A percentile compares a stretch with the other conserved stretches of the same genome.
Conservation (phyloP, 768 basidiomycete genomes). For the Termitomyces bulborhizus region DNA sequence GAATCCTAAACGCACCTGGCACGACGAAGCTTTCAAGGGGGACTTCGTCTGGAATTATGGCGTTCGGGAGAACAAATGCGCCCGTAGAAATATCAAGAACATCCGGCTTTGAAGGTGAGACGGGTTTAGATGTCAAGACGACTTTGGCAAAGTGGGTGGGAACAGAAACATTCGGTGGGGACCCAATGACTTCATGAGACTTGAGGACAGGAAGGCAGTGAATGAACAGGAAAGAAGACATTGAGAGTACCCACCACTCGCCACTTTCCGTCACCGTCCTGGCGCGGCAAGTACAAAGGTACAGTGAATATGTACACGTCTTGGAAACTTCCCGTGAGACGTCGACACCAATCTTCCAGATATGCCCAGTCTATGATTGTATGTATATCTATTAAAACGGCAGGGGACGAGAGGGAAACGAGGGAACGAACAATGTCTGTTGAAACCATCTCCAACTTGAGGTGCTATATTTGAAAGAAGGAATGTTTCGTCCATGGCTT, state of each 20-base stretch:
- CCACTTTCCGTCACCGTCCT: conserved; percentile 89
- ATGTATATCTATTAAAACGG: not conserved
- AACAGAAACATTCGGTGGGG: conserved; percentile 83
- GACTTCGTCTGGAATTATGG: conserved; percentile 81
- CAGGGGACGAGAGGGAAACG: not conserved
- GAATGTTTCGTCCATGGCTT: conserved; percentile 97
- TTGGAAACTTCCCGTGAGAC: conserved; percentile 77
- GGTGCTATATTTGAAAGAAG: conserved; percentile 93
- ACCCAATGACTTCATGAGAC: conserved; percentile 94
- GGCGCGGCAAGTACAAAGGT: conserved; percentile 89
- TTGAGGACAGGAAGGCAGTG: conserved; percentile 19
- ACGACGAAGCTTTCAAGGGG: conserved; percentile 76
- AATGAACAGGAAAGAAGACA: not conserved
- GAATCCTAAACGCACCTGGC: conserved; percentile 49
- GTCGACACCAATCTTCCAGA: conserved; percentile 91
- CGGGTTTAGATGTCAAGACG: conserved; percentile 69
- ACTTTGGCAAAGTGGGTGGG: conserved; percentile 99
- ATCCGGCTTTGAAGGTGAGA: conserved; percentile 66
- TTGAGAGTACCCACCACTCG: conserved; percentile 64
- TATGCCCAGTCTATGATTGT: conserved; percentile 86
- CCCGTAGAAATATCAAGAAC: conserved; percentile 77
- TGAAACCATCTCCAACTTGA: conserved; percentile 97
- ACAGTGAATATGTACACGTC: conserved; percentile 98
- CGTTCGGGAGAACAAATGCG: conserved; percentile 95
- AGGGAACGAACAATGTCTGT: conserved; percentile 76